Evolutionary conservation across 179 eudicot species (phyloP), one percentile per base, ranked within the genome.

Genomic region (Vitellaria paradoxa): DNA sequence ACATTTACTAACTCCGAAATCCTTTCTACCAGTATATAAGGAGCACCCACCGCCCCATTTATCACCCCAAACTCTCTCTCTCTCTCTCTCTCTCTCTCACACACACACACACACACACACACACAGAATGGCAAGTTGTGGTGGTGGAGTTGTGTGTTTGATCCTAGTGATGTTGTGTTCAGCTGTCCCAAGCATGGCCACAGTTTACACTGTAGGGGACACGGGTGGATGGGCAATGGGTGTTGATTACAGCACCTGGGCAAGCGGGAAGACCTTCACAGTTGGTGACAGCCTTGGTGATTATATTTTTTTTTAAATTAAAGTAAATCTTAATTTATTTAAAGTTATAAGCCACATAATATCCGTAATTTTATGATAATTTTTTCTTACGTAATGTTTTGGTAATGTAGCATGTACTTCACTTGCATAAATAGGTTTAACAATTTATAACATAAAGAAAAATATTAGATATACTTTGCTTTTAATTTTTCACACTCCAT

Each of bases 221-320:
- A 1, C 90, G 0, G 68, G 85, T 21, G 98, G 98, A 1, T 91
- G 98, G 98, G 26, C 91, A 1, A 24, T 87, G 20, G 89, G 92
- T 6, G 83, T 81, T 74, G 89, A 90, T 83, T 92, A 93, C 78
- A 53, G 66, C 52, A 85, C 91, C 63, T 93, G 97, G 98, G 55
- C 94, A 72, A 63, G 74, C 62, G 89, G 80, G 56, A 91, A 87
- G 52, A 87, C 89, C 45, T 89, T 91, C 75, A 10, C 61, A 14
- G 86, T 91, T 74, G 98, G 98, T 12, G 98, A 93, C 77, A 80
- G 77, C 49, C 92, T 93, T 9, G 94, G 98, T 93, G 77, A 64
- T 77, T 69, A n/a, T n/a, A n/a, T n/a, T 30, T 30, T 30, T 30
- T 30, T 30, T 30, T 30, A 30, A 30, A 30, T 30, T 30, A 30